Evolutionary conservation across 1,284 basidiomycete species (phyloP), one percentile per base, ranked within the genome.

Genomic region (Trichosporon ovoides): DNA sequence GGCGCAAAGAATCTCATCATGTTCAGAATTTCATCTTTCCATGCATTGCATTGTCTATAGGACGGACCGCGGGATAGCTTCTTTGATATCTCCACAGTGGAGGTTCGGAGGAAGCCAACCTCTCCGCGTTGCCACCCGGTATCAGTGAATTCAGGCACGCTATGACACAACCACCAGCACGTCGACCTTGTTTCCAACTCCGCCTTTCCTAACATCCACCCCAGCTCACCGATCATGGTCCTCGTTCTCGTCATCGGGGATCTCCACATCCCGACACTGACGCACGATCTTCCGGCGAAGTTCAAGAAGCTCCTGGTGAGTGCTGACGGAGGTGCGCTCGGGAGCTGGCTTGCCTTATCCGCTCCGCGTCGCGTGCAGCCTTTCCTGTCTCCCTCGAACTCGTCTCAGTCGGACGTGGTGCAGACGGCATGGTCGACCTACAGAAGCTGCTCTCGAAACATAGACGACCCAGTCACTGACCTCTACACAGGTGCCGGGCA

Each of bases 211-310:
- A 18, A 11, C 22, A 35, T 52, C 49, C 16, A 34, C 37, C 51
- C 11, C 31, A n/a, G 16, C 22, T 33, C 16, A 16, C 24, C 34
- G 65, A 66, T 16, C 49, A 84, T 84, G 83, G 91, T 95, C 60
- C 86, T 96, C 66, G 91, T 96, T 50, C 87, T 96, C 62, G 85
- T 94, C 69, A 91, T 96, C 67, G 92, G 93, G 57, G 93, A 97
- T 81, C 83, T 96, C 16, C 92, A 95, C 75, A 95, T 96, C 70
- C 93, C 93, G 1, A 87, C 90, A 72, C 81, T 81, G 49, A 79
- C 84, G 1, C 90, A 95, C 73, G 95, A 97, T 73, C 83, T 98
- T 6, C 94, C 95, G 0, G 81, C 85, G 18, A 98, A 98, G 79
- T 98, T 98, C 80, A 95, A 95, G 79, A 97, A 98, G 75, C 86